Evolutionary conservation across 768 basidiomycete species (phyloP).

Genomic region (Polyporus arcularius): DNA sequence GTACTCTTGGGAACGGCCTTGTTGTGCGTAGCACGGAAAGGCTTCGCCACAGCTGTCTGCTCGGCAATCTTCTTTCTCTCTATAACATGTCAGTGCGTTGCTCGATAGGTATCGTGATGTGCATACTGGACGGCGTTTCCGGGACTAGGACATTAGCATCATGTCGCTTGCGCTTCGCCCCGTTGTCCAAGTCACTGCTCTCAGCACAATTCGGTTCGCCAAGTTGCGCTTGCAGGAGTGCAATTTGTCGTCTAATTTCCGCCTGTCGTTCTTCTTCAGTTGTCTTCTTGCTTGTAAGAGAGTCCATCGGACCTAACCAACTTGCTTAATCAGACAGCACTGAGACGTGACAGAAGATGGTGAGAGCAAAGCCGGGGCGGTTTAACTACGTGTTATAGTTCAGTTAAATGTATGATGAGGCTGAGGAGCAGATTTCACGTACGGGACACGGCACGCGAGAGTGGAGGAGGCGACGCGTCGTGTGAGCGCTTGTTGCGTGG

Average conservation of each 20-base stretch:
- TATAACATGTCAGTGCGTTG: constrained; percentile 3
- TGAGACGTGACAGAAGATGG: too few relatives aligned
- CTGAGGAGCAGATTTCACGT: too few relatives aligned
- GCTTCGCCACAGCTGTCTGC: constrained; percentile 13
- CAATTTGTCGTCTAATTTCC: constrained; percentile 57
- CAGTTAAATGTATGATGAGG: too few relatives aligned
- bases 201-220: constrained; percentile 28
- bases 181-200: constrained; percentile 15
- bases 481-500: neutral
- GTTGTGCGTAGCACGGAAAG: too few relatives aligned
- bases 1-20: too few relatives aligned
- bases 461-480: neutral
- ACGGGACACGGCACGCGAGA: neutral
- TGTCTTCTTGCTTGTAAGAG: constrained; percentile 12
- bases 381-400: too few relatives aligned
- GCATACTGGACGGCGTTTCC: constrained; percentile 71
- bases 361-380: too few relatives aligned
- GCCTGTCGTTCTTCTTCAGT: constrained; percentile 37
- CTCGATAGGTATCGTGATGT: constrained; percentile 23
- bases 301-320: constrained; percentile 12
- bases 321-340: too few relatives aligned
- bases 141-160: constrained; percentile 48
- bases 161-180: constrained; percentile 51
- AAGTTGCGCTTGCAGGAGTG: constrained; percentile 56
- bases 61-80: constrained; percentile 48